phyloP scores from a whole-genome alignment of 208 protist species.

The Paratrypanosoma confusum region DNA sequence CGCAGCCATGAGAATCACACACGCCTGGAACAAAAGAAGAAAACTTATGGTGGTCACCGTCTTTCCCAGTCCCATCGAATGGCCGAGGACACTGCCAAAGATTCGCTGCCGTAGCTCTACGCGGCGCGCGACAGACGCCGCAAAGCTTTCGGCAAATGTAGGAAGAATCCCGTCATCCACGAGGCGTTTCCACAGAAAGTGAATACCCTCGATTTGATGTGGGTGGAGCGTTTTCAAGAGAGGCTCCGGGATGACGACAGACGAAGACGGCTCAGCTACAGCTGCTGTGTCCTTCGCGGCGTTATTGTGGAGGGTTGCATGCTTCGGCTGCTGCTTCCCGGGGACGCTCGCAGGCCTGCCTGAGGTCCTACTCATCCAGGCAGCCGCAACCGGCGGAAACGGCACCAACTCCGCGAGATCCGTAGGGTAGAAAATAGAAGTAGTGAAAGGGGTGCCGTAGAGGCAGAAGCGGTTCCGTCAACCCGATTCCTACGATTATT shows the following conservation, averaged over 20 bases:
- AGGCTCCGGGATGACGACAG: constrained; percentile 18
- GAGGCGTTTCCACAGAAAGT: constrained; percentile 66
- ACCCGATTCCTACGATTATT: too few species aligned
- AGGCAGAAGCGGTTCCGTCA: too few species aligned
- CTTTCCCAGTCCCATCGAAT: constrained; percentile 87
- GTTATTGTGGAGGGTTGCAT: too few species aligned
- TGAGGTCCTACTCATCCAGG: too few species aligned
- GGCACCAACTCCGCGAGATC: too few species aligned
- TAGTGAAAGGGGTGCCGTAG: too few species aligned
- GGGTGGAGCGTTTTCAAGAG: constrained; percentile 26
- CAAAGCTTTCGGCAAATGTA: constrained; percentile 19
- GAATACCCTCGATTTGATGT: constrained; percentile 59
- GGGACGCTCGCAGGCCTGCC: too few species aligned
- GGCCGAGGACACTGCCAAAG: constrained; percentile 64
- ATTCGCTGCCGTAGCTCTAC: constrained; percentile 38
- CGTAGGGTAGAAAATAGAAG: too few species aligned
- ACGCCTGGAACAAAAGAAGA: constrained; percentile 50
- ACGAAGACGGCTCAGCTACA: too few species aligned
- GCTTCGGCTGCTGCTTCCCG: too few species aligned
- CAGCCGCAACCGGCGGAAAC: too few species aligned
- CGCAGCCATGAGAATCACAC: constrained; percentile 17
- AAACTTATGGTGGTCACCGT: constrained; percentile 70
- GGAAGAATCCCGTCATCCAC: constrained; percentile 50
- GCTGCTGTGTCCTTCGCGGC: too few species aligned
- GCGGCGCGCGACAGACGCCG: constrained; percentile 28